phyloP scores from a whole-genome alignment of 108 stramenopile genomes.

The Cyclotella atomus region DNA sequence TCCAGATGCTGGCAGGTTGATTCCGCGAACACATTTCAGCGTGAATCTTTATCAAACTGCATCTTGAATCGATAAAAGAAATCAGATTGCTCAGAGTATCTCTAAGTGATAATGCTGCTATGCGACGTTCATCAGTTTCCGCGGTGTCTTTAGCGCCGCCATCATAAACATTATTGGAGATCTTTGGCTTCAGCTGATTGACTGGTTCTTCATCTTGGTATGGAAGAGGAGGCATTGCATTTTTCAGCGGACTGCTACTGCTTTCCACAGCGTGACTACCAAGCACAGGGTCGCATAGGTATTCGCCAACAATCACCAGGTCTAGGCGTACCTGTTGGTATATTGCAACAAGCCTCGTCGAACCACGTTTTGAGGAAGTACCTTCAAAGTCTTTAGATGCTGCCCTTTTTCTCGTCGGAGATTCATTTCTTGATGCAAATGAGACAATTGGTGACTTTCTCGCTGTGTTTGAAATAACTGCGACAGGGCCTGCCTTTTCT shows the following conservation, averaged over 20 bases:
- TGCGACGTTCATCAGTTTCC: background rate
- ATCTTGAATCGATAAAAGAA: constrained; percentile 38
- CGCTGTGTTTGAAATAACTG: background rate
- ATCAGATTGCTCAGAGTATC: constrained; percentile 32
- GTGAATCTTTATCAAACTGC: constrained; percentile 30
- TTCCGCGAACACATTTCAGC: constrained; percentile 16
- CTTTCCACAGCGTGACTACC: constrained; percentile 19
- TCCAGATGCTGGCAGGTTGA: constrained; percentile 16
- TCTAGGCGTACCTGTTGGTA: constrained; percentile 41
- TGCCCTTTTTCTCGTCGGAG: background rate
- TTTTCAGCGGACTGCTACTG: background rate
- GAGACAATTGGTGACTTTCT: background rate
- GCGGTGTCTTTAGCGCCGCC: background rate
- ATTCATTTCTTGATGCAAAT: constrained; percentile 6
- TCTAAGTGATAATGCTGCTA: constrained; percentile 39
- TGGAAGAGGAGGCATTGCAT: background rate
- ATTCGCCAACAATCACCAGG: constrained; percentile 42
- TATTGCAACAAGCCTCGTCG: constrained; percentile 32
- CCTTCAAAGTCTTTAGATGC: background rate
- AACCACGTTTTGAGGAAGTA: constrained; percentile 21
- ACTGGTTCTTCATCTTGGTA: background rate
- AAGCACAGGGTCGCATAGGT: constrained; percentile 42
- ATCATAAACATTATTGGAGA: background rate
- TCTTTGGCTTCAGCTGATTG: background rate
- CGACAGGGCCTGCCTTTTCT: background rate